phyloP scores from a whole-genome alignment of 805 yeast species.

The Lipomyces spencermartinsiae region DNA sequence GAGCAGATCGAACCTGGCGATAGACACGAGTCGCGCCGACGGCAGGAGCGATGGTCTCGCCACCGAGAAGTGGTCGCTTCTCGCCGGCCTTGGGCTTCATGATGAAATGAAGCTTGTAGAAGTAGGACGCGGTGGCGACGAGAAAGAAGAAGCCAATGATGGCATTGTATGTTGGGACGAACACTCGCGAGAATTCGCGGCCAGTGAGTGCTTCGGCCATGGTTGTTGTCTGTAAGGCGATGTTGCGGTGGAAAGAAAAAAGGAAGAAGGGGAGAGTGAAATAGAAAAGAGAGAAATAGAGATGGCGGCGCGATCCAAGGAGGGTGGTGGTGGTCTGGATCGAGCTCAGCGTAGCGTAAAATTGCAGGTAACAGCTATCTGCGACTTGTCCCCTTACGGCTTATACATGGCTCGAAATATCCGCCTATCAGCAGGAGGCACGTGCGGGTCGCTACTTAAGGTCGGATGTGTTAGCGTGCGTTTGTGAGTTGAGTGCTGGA shows the following conservation, averaged over 20 bases:
- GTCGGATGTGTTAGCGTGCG: background rate
- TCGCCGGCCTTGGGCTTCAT: constrained; percentile 30
- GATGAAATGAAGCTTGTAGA: constrained; percentile 31
- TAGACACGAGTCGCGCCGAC: constrained; percentile 22
- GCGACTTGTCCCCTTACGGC: background rate
- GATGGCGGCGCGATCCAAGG: too few relatives aligned
- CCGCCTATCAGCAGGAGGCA: constrained; percentile 7
- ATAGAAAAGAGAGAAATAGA: constrained; percentile 1
- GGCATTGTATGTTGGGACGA: constrained; percentile 38
- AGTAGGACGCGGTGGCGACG: constrained; percentile 31
- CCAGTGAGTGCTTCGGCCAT: constrained; percentile 34
- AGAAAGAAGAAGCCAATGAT: constrained; percentile 37
- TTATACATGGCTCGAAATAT: background rate
- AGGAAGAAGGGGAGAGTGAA: constrained; percentile 10
- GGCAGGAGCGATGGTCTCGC: constrained; percentile 34
- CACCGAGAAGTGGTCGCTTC: constrained; percentile 36
- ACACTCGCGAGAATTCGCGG: constrained; percentile 36
- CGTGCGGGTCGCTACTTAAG: background rate
- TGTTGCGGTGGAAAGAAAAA: background rate
- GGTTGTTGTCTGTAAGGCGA: constrained; percentile 4
- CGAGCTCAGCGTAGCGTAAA: background rate
- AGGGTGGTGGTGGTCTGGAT: background rate
- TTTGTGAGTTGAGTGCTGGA: background rate
- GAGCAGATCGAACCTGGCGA: constrained; percentile 32
- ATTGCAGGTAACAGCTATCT: background rate